Conservation (phyloP, 2,329 filamentous ascomycete genomes). For the Chrysosporium keratinophilum region DNA sequence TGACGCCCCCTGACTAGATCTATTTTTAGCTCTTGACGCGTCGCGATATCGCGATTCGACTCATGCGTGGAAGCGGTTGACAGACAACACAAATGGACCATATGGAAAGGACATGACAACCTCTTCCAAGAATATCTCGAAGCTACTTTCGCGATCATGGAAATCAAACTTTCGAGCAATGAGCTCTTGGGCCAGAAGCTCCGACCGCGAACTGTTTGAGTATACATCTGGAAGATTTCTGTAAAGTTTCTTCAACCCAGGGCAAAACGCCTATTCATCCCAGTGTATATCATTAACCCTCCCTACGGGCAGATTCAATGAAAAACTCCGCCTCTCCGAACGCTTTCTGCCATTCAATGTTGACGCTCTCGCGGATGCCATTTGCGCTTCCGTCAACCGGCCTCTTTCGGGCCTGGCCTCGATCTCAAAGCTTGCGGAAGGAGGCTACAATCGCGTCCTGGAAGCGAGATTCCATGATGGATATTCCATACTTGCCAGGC, state of each 20-base stretch:
- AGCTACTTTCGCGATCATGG: not conserved
- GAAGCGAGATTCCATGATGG: constrained; percentile 24
- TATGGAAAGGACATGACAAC: no score
- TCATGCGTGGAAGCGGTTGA: no score
- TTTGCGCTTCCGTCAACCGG: not conserved
- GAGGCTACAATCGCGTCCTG: constrained; percentile 29
- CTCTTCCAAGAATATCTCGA: not conserved
- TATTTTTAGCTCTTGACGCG: no score
- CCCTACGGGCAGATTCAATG: constrained; percentile 1
- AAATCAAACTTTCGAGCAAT: not conserved
- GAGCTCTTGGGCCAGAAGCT: not conserved
- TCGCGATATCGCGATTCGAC: no score
- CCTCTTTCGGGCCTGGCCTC: not conserved
- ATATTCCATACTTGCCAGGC: constrained; percentile 22
- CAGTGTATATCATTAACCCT: not conserved
- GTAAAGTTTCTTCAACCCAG: not conserved
- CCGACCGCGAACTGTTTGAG: not conserved
- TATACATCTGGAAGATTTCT: constrained; percentile 6
- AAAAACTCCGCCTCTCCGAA: not conserved
- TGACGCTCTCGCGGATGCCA: not conserved
- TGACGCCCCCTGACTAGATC: no score
- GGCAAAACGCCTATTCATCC: not conserved
- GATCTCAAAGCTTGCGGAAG: constrained; percentile 28
- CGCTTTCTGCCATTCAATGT: not conserved
- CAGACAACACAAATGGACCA: not conserved